Evolutionary conservation across 495 filamentous ascomycete species (phyloP), one percentile per base, ranked within the genome.

Genomic region (Penicillium macrosclerotiorum): DNA sequence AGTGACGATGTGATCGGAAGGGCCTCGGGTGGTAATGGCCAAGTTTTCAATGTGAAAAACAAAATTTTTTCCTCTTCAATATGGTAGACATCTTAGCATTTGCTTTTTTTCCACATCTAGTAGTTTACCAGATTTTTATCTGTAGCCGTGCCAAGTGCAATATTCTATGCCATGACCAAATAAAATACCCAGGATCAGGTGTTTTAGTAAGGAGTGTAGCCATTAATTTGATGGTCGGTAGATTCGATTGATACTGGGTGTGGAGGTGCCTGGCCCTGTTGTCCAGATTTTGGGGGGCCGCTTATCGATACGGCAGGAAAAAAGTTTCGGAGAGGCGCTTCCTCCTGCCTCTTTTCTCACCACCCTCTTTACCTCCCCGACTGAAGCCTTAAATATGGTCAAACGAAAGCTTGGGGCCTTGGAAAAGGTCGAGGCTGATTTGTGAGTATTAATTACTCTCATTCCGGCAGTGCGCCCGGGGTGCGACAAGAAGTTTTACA

Each of bases 391-490:
- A 25, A 51, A 59, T 40, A 91, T 89, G 84, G 81, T 78, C 27
- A 95, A 95, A 63, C 79, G 89, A 66, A 92, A 91, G 71, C 72
- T 95, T 29, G 87, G 86, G 24, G 91, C 91, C 30, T 79, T 95
- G 59, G 90, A 96, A 71, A 96, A 96, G 77, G 83, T 94, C 54
- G 91, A 96, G 57, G 90, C 89, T 22, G 90, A 96, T 63, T 63
- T 95, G 78, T 86, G 48, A 56, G 79, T 69, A 30, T 26, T 25
- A 24, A 35, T 35, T 24, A 31, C 44, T 19, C 49, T 47, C 41
- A 33, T 52, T 45, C 26, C 42, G 42, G 22, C 49, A 54, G 29
- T 62, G 60, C 55, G 58, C 47, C 47, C 44, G n/a, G 27, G 27
- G 20, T 19, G 35, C 24, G 23, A 47, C 17, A 13, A 23, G 40